Evolutionary conservation across 306 rosid genomes (phyloP), one percentile per base, ranked within the genome.

Genomic region (Cyamopsis tetragonoloba): DNA sequence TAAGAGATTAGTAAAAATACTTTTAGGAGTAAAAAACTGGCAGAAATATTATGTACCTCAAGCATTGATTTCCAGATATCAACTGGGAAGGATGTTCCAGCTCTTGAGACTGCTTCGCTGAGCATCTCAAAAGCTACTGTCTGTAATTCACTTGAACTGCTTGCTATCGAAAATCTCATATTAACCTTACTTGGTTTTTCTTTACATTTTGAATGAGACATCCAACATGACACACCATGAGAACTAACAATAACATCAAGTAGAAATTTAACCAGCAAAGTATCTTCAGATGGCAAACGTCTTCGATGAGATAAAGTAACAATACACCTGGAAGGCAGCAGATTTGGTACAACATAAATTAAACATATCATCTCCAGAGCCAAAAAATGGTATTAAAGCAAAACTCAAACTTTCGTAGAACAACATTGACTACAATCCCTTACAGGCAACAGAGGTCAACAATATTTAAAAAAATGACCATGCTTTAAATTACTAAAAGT

Each of bases 21-120:
- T n/a, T 55, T 17, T 55, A 55, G 18, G 17, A 47, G 15, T 34
- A 58, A 30, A 62, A 55, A 54, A 60, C 10, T 43, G 14, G 58
- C 56, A 60, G 46, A 30, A 60, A 17, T 42, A 44, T 50, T 26
- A 37, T 46, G 48, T 9, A 86, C 98, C 96, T 93, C 89, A 68
- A 93, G 74, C 17, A 80, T 78, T 42, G 85, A 83, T 81, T 73
- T 80, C 99, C 96, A 93, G 31, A 78, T 43, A 71, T 93, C 95
- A 38, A 77, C 80, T 2, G 91, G 77, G 53, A 88, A 68, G 56
- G 77, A 84, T 58, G 86, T 42, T 50, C 86, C 95, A 35, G 71
- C 70, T 58, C 95, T 86, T 66, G 95, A 81, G 78, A 90, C 76
- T 71, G 84, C 64, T 43, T 90, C 89, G n/a, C 86, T 62, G 15